phyloP scores from a whole-genome alignment of 1,139 yeast species.

The Diutina rugosa region DNA sequence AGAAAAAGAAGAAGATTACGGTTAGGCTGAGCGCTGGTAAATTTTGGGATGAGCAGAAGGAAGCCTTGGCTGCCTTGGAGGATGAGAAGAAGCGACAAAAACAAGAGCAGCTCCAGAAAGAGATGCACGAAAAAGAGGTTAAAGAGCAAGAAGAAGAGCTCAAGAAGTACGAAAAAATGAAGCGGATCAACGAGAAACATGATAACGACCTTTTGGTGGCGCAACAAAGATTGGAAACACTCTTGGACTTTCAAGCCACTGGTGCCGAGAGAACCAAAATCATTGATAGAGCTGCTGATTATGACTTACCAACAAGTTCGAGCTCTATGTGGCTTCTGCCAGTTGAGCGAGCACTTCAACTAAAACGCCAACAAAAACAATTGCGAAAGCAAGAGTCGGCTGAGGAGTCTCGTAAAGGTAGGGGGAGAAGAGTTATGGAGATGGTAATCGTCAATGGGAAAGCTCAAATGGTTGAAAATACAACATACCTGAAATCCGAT shows the following conservation, averaged over 20 bases:
- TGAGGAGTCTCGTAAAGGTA: conserved; percentile 34
- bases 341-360: conserved; percentile 67
- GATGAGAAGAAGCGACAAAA: conserved; percentile 12
- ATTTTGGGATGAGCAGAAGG: conserved; percentile 56
- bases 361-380: conserved; percentile 74
- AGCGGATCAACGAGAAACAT: conserved; percentile 10
- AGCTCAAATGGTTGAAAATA: conserved; percentile 41
- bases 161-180: conserved; percentile 20
- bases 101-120: neutral
- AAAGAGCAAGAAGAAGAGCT: conserved; percentile 24
- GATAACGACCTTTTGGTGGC: conserved; percentile 55
- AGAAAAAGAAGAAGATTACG: conserved; percentile 26
- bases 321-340: conserved; percentile 76
- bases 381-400: conserved; percentile 43
- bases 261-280: conserved; percentile 85
- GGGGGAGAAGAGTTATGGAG: conserved; percentile 63
- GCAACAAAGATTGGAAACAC: conserved; percentile 54
- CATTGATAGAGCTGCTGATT: conserved; percentile 90
- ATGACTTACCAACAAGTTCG: conserved; percentile 40
- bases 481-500: conserved; percentile 6
- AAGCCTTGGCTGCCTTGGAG: conserved; percentile 42
- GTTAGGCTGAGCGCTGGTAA: conserved; percentile 47
- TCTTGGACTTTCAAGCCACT: conserved; percentile 71
- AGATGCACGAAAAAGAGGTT: conserved; percentile 14
- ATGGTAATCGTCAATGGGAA: conserved; percentile 78